Evolutionary conservation across 306 rosid genomes (phyloP).

Genomic region (Cucumis cinereus): DNA sequence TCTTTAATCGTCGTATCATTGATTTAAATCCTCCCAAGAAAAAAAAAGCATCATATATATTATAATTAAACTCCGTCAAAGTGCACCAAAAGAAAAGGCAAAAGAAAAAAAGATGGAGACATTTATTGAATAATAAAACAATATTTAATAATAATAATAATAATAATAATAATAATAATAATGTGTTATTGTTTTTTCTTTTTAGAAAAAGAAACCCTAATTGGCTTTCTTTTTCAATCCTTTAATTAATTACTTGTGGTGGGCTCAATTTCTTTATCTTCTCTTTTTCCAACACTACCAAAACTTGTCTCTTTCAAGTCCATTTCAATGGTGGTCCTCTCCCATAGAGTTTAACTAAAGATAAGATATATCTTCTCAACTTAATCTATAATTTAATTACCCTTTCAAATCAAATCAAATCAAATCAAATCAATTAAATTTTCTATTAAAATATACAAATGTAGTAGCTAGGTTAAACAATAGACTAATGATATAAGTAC

Average conservation of each 20-base stretch:
- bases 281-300: background rate
- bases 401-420: background rate
- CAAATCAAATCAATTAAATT: background rate
- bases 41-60: background rate
- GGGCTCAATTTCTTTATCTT: background rate
- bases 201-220: background rate
- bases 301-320: background rate
- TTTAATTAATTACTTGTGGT: background rate
- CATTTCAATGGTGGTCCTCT: background rate
- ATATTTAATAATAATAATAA: no score
- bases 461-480: background rate
- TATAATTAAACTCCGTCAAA: background rate
- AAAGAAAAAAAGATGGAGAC: background rate
- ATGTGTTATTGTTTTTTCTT: no score
- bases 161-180: no score
- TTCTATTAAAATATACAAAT: background rate
- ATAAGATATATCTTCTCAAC: constrained; percentile 2
- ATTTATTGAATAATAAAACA: no score
- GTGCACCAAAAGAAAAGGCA: background rate
- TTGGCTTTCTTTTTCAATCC: background rate
- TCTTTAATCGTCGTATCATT: no score
- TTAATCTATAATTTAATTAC: background rate
- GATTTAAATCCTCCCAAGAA: background rate
- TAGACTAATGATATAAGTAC: background rate
- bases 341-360: background rate